phyloP scores from a whole-genome alignment of 2,329 filamentous ascomycete species.

The Thielaviopsis populi region DNA sequence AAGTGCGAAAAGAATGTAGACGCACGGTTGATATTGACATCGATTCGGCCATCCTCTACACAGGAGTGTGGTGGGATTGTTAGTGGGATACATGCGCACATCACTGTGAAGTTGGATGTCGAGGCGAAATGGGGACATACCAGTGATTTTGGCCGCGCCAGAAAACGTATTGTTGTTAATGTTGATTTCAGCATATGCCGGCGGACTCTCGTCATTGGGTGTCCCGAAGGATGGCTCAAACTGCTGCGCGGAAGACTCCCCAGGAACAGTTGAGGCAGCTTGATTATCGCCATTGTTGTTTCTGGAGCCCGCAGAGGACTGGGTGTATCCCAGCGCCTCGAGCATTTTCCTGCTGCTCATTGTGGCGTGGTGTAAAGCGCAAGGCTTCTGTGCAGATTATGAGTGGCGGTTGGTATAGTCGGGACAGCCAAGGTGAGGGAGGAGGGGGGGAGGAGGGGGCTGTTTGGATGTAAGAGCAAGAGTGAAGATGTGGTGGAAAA shows the following conservation, averaged over 20 bases:
- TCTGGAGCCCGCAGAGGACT: not conserved
- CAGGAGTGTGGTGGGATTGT: not conserved
- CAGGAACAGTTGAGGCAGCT: not conserved
- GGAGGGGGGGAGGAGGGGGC: not conserved
- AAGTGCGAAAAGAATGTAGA: slow-evolving; percentile 23
- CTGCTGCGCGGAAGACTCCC: not conserved
- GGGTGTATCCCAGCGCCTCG: slow-evolving; percentile 1
- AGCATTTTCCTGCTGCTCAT: slow-evolving; percentile 3
- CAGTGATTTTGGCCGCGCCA: slow-evolving; percentile 44
- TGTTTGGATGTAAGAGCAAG: not conserved
- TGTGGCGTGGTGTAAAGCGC: not conserved
- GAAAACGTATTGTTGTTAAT: slow-evolving; percentile 34
- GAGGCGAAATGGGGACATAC: slow-evolving; percentile 23
- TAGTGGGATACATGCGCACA: not conserved
- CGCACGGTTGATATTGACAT: slow-evolving; percentile 65
- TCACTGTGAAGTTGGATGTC: not conserved
- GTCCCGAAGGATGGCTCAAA: slow-evolving; percentile 3
- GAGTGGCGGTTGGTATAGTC: not conserved
- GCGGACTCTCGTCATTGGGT: slow-evolving; percentile 25
- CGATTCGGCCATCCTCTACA: slow-evolving; percentile 57
- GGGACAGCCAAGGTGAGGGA: not conserved
- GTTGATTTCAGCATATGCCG: slow-evolving; percentile 43
- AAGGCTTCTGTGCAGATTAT: not conserved
- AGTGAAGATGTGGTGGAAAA: not conserved
- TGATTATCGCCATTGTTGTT: not conserved